Conservation (phyloP, 495 filamentous ascomycete species). For the Tuber indicum region DNA sequence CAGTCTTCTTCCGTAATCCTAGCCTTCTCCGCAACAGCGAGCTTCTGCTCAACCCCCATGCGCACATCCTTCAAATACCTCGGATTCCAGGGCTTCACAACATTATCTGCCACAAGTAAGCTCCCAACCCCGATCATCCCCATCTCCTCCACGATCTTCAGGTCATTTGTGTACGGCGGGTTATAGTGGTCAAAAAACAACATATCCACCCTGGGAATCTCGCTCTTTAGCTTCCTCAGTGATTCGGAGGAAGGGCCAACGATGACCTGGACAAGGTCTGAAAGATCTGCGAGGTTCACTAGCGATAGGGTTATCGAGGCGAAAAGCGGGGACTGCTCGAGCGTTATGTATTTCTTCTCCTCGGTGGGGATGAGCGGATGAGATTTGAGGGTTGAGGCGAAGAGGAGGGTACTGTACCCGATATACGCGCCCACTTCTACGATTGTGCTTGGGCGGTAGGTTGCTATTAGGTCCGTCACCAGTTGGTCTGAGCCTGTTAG, state of each 20-base stretch:
- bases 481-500: slow-evolving; percentile 44
- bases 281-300: slow-evolving; percentile 61
- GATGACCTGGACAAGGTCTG: slow-evolving; percentile 58
- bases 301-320: slow-evolving; percentile 57
- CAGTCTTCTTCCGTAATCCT: slow-evolving; percentile 34
- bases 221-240: slow-evolving; percentile 50
- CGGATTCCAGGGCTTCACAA: slow-evolving; percentile 68
- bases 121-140: slow-evolving; percentile 56
- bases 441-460: slow-evolving; percentile 60
- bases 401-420: slow-evolving; percentile 70
- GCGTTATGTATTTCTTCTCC: slow-evolving; percentile 43
- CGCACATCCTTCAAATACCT: slow-evolving; percentile 63
- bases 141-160: slow-evolving; percentile 66
- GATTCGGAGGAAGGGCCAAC: slow-evolving; percentile 59
- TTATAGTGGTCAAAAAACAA: slow-evolving; percentile 74
- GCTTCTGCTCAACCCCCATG: slow-evolving; percentile 51
- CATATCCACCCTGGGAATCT: slow-evolving; percentile 56
- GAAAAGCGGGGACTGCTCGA: slow-evolving; percentile 63
- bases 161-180: slow-evolving; percentile 60
- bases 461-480: slow-evolving; percentile 57
- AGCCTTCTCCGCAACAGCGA: slow-evolving; percentile 46
- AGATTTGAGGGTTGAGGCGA: slow-evolving; percentile 53
- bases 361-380: slow-evolving; percentile 45
- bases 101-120: slow-evolving; percentile 66
- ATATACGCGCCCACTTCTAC: slow-evolving; percentile 78